phyloP scores from a whole-genome alignment of 495 filamentous ascomycete species.

The Tuber indicum region DNA sequence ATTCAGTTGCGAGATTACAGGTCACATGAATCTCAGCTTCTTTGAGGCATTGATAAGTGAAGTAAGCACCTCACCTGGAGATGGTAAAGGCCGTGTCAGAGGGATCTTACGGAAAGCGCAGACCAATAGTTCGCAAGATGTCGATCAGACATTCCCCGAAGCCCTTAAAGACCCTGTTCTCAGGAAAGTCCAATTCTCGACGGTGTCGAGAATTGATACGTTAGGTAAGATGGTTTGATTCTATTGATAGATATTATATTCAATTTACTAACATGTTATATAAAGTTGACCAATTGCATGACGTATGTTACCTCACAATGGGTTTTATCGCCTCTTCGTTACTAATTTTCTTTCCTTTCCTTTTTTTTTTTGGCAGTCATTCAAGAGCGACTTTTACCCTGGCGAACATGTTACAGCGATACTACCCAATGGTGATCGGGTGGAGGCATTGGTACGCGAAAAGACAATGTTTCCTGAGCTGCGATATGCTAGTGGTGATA shows the following conservation, averaged over 20 bases:
- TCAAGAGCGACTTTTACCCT: slow-evolving; percentile 88
- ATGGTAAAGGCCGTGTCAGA: not conserved
- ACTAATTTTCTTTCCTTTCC: not conserved
- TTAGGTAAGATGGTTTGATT: slow-evolving; percentile 57
- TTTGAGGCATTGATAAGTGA: slow-evolving; percentile 91
- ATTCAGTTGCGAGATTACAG: slow-evolving; percentile 93
- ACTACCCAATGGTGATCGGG: slow-evolving; percentile 60
- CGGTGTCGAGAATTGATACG: slow-evolving; percentile 82
- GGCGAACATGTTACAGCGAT: slow-evolving; percentile 77
- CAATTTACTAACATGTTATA: slow-evolving; percentile 10
- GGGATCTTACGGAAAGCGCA: slow-evolving; percentile 41
- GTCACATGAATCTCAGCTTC: slow-evolving; percentile 86
- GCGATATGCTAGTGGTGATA: slow-evolving; percentile 43
- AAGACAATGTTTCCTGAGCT: slow-evolving; percentile 71
- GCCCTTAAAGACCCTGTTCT: slow-evolving; percentile 84
- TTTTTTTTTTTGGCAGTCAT: slow-evolving; percentile 58
- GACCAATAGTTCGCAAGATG: slow-evolving; percentile 77
- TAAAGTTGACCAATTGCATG: slow-evolving; percentile 61
- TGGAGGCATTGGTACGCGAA: slow-evolving; percentile 73
- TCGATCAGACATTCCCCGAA: slow-evolving; percentile 87
- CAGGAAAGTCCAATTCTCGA: slow-evolving; percentile 83
- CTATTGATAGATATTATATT: slow-evolving; percentile 14
- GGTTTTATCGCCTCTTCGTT: slow-evolving; percentile 6
- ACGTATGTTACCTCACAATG: slow-evolving; percentile 46
- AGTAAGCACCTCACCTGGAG: slow-evolving; percentile 51